Conservation (phyloP, 768 basidiomycete genomes). For the Ramaria sp. region DNA sequence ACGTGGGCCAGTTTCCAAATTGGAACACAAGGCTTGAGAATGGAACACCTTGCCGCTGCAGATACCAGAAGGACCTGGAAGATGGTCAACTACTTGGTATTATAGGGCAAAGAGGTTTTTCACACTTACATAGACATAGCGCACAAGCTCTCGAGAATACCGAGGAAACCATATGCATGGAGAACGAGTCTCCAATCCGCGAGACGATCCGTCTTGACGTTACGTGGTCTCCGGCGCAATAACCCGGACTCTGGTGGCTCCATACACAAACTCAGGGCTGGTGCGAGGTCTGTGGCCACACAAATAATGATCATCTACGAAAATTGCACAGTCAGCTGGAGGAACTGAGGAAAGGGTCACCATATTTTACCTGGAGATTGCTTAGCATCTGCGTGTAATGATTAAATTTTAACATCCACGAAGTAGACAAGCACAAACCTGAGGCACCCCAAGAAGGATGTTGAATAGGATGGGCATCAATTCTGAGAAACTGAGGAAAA, state of each 20-base stretch:
- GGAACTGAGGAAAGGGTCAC: slow-evolving; percentile 5
- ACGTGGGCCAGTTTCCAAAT: slow-evolving; percentile 32
- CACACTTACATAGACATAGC: slow-evolving; percentile 35
- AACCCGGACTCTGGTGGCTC: slow-evolving; percentile 55
- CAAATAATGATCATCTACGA: slow-evolving; percentile 41
- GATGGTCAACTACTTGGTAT: not conserved
- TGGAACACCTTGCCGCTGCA: slow-evolving; percentile 35
- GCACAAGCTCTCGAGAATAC: slow-evolving; percentile 33
- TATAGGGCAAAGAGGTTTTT: slow-evolving; percentile 7
- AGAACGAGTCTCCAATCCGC: slow-evolving; percentile 40
- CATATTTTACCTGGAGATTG: slow-evolving; percentile 21
- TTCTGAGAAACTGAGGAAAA: slow-evolving; percentile 37
- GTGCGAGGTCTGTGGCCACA: slow-evolving; percentile 43
- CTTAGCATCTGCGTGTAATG: slow-evolving; percentile 26
- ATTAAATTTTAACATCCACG: not conserved
- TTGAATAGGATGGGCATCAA: slow-evolving; percentile 49
- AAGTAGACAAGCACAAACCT: not conserved
- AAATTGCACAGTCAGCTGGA: slow-evolving; percentile 24
- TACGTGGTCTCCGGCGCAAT: slow-evolving; percentile 41
- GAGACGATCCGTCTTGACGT: slow-evolving; percentile 44
- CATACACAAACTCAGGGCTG: slow-evolving; percentile 42
- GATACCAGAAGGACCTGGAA: slow-evolving; percentile 29
- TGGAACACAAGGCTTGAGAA: slow-evolving; percentile 36
- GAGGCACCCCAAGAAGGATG: slow-evolving; percentile 31
- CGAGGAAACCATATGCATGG: slow-evolving; percentile 51